A percentile compares a stretch with the other conserved stretches of the same genome.
Conservation (phyloP, 345 rosid species). For the Triadica sebifera region DNA sequence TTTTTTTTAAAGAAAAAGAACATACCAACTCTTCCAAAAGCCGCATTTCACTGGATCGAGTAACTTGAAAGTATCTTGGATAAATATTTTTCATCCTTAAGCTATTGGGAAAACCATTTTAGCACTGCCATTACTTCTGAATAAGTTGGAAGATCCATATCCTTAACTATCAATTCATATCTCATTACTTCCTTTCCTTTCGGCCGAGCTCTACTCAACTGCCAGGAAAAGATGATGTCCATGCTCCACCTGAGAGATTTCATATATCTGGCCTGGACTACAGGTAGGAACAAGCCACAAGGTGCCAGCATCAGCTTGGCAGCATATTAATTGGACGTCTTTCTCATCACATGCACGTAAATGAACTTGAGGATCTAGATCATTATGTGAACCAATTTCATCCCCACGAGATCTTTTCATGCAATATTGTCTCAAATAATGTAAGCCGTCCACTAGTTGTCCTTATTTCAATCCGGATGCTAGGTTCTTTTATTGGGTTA, state of each 20-base stretch:
- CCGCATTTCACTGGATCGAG: constrained; percentile 48
- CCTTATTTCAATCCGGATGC: constrained; percentile 39
- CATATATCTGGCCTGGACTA: constrained; percentile 39
- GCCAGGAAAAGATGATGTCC: constrained; percentile 44
- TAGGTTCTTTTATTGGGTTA: constrained; percentile 47
- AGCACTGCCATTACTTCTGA: constrained; percentile 38
- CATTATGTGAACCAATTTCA: constrained; percentile 15
- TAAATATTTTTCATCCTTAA: constrained; percentile 39
- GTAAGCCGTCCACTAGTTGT: constrained; percentile 41
- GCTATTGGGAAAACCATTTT: constrained; percentile 35
- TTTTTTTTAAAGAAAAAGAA: no score
- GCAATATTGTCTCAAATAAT: constrained; percentile 41
- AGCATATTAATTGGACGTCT: constrained; percentile 49
- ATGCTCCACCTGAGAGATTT: constrained; percentile 33
- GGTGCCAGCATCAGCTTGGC: constrained; percentile 48
- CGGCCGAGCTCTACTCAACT: constrained; percentile 40
- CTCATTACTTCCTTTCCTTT: constrained; percentile 46
- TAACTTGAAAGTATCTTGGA: constrained; percentile 47
- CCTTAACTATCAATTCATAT: constrained; percentile 35
- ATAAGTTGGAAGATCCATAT: constrained; percentile 38
- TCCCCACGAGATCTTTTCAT: constrained; percentile 42
- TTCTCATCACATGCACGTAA: constrained; percentile 32
- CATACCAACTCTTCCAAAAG: constrained; percentile 38
- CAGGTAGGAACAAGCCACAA: constrained; percentile 46
- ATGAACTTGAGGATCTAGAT: constrained; percentile 43